Percentiles rank a stretch among this genome's conserved stretches.
Conservation (phyloP, 192 early-diverging fungal genomes). For the Thamnidium elegans region DNA sequence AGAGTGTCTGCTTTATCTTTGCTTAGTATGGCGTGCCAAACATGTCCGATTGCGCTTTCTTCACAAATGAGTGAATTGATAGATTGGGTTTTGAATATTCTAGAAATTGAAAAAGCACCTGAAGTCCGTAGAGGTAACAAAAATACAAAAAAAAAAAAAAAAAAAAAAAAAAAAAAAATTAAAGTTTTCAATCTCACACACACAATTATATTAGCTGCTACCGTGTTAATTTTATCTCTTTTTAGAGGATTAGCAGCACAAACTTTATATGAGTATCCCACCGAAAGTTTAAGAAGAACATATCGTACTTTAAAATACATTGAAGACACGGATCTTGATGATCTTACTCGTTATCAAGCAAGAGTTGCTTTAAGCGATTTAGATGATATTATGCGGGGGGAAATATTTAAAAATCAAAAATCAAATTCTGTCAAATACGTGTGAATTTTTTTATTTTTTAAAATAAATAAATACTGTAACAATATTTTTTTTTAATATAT, state of each 20-base stretch:
- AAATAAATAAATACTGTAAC: too few relatives aligned
- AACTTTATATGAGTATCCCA: conserved; percentile 54
- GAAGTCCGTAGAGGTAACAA: conserved; percentile 62
- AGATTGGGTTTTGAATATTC: conserved; percentile 63
- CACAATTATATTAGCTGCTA: conserved; percentile 51
- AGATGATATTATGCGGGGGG: conserved; percentile 52
- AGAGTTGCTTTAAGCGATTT: conserved; percentile 68
- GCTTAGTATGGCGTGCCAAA: conserved; percentile 66
- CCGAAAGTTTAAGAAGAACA: conserved; percentile 53
- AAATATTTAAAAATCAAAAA: conserved; percentile 24
- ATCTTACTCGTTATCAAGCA: conserved; percentile 69
- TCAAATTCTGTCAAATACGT: conserved; percentile 7
- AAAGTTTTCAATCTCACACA: not conserved
- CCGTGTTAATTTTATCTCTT: conserved; percentile 64
- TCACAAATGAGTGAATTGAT: conserved; percentile 65
- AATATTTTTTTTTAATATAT: too few relatives aligned
- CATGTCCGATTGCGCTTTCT: conserved; percentile 65
- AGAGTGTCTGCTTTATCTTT: conserved; percentile 67
- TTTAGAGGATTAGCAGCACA: conserved; percentile 64
- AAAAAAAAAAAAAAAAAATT: conserved; percentile 10
- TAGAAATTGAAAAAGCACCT: conserved; percentile 59
- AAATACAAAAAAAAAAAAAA: conserved; percentile 1
- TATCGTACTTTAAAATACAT: conserved; percentile 60
- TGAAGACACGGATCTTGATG: conserved; percentile 66
- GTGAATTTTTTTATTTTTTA: too few relatives aligned